Conservation (phyloP, 1,284 basidiomycete species). For the Cutaneotrichosporon mucoides region DNA sequence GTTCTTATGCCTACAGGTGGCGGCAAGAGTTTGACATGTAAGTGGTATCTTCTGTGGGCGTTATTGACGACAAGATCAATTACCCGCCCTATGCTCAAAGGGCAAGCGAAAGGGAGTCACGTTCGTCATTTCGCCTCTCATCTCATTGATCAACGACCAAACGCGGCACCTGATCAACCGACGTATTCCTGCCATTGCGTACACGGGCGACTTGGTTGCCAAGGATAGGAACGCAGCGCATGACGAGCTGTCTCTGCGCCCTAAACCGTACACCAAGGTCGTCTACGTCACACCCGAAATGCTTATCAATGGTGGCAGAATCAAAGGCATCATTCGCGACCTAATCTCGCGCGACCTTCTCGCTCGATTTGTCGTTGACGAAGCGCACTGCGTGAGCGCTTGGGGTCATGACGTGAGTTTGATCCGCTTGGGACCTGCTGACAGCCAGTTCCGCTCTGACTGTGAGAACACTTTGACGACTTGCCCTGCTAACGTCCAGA, state of each 20-base stretch:
- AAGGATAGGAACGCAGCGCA: constrained; percentile 49
- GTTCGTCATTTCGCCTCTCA: constrained; percentile 83
- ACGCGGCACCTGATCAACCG: constrained; percentile 65
- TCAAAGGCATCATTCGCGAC: constrained; percentile 58
- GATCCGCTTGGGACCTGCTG: background rate
- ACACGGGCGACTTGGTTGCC: constrained; percentile 60
- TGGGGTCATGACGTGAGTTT: constrained; percentile 52
- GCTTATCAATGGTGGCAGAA: constrained; percentile 61
- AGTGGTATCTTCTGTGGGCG: constrained; percentile 21
- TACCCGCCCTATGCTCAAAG: constrained; percentile 75
- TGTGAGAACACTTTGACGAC: constrained; percentile 26
- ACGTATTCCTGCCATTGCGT: constrained; percentile 66
- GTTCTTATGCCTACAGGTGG: constrained; percentile 97
- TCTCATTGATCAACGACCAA: constrained; percentile 90
- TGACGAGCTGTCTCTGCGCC: constrained; percentile 51
- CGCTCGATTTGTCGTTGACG: constrained; percentile 91
- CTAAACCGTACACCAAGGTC: constrained; percentile 54
- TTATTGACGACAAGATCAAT: constrained; percentile 51
- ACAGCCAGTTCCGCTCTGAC: constrained; percentile 46
- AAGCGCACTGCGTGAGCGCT: constrained; percentile 81
- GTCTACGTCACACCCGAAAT: constrained; percentile 96
- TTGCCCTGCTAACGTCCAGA: constrained; percentile 42
- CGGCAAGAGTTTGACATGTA: constrained; percentile 79
- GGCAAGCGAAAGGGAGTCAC: constrained; percentile 78
- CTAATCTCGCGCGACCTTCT: constrained; percentile 61